Evolutionary conservation across 208 protist genomes (phyloP).

Genomic region (Wallacemonas sp.): DNA sequence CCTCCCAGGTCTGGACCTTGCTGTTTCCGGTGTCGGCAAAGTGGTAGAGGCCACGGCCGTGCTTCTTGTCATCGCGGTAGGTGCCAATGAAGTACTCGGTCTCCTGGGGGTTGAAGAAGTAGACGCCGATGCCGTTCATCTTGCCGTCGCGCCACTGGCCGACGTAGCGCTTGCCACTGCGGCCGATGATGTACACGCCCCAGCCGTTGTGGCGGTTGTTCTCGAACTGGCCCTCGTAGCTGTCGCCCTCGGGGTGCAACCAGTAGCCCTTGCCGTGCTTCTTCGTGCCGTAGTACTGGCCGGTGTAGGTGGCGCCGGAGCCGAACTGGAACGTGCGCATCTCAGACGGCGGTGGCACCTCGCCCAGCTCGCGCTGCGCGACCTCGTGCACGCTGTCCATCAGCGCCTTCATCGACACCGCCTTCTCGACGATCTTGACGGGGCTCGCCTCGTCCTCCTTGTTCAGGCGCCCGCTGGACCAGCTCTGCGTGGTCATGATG

Average conservation of each 20-base stretch:
- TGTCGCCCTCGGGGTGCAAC: slow-evolving; percentile 88
- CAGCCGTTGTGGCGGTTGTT: slow-evolving; percentile 89
- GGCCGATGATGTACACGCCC: slow-evolving; percentile 88
- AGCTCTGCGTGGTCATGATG: slow-evolving; percentile 80
- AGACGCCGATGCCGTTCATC: slow-evolving; percentile 89
- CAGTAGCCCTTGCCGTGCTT: slow-evolving; percentile 89
- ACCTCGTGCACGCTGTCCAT: slow-evolving; percentile 49
- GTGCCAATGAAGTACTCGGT: slow-evolving; percentile 88
- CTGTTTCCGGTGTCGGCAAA: slow-evolving; percentile 73
- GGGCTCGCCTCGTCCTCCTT: slow-evolving; percentile 68
- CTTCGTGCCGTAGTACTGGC: slow-evolving; percentile 86
- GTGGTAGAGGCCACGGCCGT: slow-evolving; percentile 85
- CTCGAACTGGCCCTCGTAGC: slow-evolving; percentile 88
- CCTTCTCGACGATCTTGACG: slow-evolving; percentile 55
- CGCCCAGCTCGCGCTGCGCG: slow-evolving; percentile 66
- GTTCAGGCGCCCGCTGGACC: slow-evolving; percentile 57
- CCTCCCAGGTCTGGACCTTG: slow-evolving; percentile 80
- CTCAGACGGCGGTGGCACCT: slow-evolving; percentile 51
- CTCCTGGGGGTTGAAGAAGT: slow-evolving; percentile 89
- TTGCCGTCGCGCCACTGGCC: slow-evolving; percentile 84
- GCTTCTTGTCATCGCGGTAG: slow-evolving; percentile 84
- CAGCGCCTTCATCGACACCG: slow-evolving; percentile 45
- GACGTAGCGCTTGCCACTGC: slow-evolving; percentile 87
- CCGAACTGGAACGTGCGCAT: slow-evolving; percentile 88
- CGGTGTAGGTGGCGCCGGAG: slow-evolving; percentile 85